Base-by-base conservation (phyloP, 495 filamentous ascomycete genomes). In the Pseudevernia furfuracea region DNA sequence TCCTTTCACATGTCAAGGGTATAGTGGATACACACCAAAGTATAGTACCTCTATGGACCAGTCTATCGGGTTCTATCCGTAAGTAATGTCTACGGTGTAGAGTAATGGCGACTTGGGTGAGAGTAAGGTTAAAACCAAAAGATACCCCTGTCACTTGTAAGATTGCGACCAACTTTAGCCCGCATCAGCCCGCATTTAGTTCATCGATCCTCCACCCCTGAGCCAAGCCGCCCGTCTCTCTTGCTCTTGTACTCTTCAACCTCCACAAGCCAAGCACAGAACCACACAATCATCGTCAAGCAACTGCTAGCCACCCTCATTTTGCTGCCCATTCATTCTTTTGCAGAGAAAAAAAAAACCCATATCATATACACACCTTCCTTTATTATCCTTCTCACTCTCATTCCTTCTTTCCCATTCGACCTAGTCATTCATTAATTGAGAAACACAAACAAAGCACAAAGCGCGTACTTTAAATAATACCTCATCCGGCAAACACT, bases 311-410 rank as follows among this genome's bases (percentile, higher is more conserved):
- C 34, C 38, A 62, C 46, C 49, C 37, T 56, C 60, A 62, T 4
- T n/a, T 41, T 55, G 36, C 9, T 62, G 48, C 37, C 48, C 60
- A 28, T 62, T 39, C 60, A 56, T 53, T 62, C 60, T 49, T 62
- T 62, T 32, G 10, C 23, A 21, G n/a, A n/a, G n/a, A n/a, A n/a
- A n/a, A n/a, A n/a, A n/a, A n/a, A n/a, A n/a, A n/a, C n/a, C n/a
- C 34, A 36, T 34, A 39, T 41, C 30, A 25, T 25, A 52, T 25
- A 32, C 23, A 30, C 60, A 43, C 48, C n/a, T 23, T 30, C 52
- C 56, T 55, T 48, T 52, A n/a, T n/a, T n/a, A n/a, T n/a, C n/a
- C 3, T 10, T 10, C 44, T 48, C 44, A 48, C 46, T 25, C 46
- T 11, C n/a, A 1, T 12, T 49, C 46, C 1, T 49, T 49, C 46